Percentiles rank a stretch among this genome's conserved stretches.
phyloP scores from a whole-genome alignment of 768 basidiomycete species.

The Macrolepiota dolichaula region DNA sequence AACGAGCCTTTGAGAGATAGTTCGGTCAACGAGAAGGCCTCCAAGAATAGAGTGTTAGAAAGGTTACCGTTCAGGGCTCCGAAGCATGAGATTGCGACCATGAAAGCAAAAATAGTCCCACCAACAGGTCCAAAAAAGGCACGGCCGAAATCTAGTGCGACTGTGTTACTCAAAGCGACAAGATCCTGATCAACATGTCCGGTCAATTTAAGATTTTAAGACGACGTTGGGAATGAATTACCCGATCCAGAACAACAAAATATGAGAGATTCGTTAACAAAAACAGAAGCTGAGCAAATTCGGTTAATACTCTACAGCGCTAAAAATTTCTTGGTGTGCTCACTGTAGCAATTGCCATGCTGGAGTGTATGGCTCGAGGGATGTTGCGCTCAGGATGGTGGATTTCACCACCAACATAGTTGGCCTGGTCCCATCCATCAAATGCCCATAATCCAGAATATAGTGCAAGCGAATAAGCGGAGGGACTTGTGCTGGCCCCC shows the following conservation, averaged over 20 bases:
- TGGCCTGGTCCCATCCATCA: constrained; percentile 94
- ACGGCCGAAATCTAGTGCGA: constrained; percentile 90
- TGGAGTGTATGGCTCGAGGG: constrained; percentile 85
- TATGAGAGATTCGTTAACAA: constrained; percentile 84
- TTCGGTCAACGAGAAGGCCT: constrained; percentile 7
- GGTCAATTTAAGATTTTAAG: constrained; percentile 5
- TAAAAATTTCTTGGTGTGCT: constrained; percentile 23
- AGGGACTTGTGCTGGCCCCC: constrained; percentile 73
- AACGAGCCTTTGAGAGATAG: constrained; percentile 47
- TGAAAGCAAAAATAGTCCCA: constrained; percentile 79
- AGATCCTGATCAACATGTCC: constrained; percentile 35
- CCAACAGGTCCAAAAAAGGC: constrained; percentile 85
- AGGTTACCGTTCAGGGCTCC: constrained; percentile 83
- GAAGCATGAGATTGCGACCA: constrained; percentile 94
- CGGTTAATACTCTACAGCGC: background rate
- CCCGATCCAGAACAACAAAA: constrained; percentile 89
- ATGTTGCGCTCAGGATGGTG: constrained; percentile 79
- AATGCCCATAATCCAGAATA: constrained; percentile 97
- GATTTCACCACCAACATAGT: constrained; percentile 91
- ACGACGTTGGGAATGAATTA: constrained; percentile 18
- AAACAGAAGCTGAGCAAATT: constrained; percentile 58
- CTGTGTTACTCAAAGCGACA: constrained; percentile 79
- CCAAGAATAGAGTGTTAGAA: background rate
- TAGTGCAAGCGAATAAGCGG: constrained; percentile 86
- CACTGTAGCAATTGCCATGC: constrained; percentile 81